phyloP scores from a whole-genome alignment of 768 basidiomycete species.

The Auriculariales sp. region DNA sequence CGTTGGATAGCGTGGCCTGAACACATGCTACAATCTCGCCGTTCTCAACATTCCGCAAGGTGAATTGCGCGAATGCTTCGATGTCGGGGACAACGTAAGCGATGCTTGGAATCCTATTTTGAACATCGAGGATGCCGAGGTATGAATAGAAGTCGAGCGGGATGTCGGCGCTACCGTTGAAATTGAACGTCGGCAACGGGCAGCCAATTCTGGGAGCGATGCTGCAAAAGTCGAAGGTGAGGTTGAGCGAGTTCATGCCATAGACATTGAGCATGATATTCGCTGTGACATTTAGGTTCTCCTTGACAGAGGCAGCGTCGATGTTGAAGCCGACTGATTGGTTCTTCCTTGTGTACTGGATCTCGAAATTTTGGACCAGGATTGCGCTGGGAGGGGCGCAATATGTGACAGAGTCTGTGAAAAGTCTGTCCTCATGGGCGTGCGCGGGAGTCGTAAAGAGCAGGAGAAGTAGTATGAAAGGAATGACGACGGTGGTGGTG shows the following conservation, averaged over 20 bases:
- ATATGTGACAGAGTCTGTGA: slow-evolving; percentile 80
- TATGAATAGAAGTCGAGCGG: slow-evolving; percentile 19
- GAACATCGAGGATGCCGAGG: slow-evolving; percentile 42
- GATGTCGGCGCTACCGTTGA: slow-evolving; percentile 37
- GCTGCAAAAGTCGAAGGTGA: slow-evolving; percentile 76
- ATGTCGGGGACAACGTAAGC: slow-evolving; percentile 84
- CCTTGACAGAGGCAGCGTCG: slow-evolving; percentile 68
- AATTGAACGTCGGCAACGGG: slow-evolving; percentile 10
- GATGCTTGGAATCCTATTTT: slow-evolving; percentile 51
- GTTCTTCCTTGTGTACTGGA: slow-evolving; percentile 55
- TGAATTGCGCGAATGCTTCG: slow-evolving; percentile 75
- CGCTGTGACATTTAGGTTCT: slow-evolving; percentile 68
- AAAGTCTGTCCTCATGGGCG: slow-evolving; percentile 24
- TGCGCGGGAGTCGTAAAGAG: background rate
- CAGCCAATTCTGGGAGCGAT: slow-evolving; percentile 71
- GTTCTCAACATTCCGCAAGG: slow-evolving; percentile 52
- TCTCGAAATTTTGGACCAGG: slow-evolving; percentile 64
- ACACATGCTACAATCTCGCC: slow-evolving; percentile 75
- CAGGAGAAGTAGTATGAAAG: background rate
- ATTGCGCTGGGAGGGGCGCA: slow-evolving; percentile 68
- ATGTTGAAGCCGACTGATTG: slow-evolving; percentile 72
- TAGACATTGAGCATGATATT: slow-evolving; percentile 80
- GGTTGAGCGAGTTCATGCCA: slow-evolving; percentile 66
- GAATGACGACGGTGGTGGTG: no score
- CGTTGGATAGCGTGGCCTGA: slow-evolving; percentile 84